phyloP scores from a whole-genome alignment of 2,329 filamentous ascomycete species.

The Venturiaceae sp. region DNA sequence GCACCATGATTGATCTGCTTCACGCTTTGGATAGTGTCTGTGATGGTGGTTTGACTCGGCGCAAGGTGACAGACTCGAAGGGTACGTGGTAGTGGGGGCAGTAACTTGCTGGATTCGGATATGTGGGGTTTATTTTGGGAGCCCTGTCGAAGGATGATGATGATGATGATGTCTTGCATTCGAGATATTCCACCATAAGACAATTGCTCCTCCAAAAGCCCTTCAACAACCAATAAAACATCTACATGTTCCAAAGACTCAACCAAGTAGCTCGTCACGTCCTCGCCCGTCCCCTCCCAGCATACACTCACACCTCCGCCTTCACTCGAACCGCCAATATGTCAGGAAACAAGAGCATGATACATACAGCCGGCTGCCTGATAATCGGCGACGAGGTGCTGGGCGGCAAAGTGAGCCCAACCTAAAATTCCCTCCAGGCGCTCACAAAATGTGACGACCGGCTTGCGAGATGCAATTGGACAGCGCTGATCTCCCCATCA shows the following conservation, averaged over 20 bases:
- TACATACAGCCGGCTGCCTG: constrained; percentile 82
- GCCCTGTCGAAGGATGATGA: too few species aligned
- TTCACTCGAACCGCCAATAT: constrained; percentile 26
- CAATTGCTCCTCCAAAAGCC: neutral
- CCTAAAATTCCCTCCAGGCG: constrained; percentile 4
- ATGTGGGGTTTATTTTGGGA: too few species aligned
- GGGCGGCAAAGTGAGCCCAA: constrained; percentile 70
- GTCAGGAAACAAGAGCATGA: constrained; percentile 51
- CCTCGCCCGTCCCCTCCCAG: constrained; percentile 52
- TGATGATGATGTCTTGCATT: neutral
- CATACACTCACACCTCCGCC: constrained; percentile 41
- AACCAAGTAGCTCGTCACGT: constrained; percentile 61
- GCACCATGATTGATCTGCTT: neutral
- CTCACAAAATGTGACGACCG: constrained; percentile 1
- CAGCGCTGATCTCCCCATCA: neutral
- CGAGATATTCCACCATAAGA: neutral
- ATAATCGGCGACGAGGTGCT: constrained; percentile 98
- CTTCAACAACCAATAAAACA: neutral
- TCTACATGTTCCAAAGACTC: constrained; percentile 64
- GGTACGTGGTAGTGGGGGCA: too few species aligned
- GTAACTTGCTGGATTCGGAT: too few species aligned
- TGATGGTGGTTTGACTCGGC: neutral
- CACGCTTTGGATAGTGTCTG: neutral
- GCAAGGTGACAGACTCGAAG: neutral
- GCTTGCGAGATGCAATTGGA: constrained; percentile 11